Percentiles rank a stretch among this genome's conserved stretches.
Conservation (phyloP, 768 basidiomycete species). For the Tulasnella sp. region DNA sequence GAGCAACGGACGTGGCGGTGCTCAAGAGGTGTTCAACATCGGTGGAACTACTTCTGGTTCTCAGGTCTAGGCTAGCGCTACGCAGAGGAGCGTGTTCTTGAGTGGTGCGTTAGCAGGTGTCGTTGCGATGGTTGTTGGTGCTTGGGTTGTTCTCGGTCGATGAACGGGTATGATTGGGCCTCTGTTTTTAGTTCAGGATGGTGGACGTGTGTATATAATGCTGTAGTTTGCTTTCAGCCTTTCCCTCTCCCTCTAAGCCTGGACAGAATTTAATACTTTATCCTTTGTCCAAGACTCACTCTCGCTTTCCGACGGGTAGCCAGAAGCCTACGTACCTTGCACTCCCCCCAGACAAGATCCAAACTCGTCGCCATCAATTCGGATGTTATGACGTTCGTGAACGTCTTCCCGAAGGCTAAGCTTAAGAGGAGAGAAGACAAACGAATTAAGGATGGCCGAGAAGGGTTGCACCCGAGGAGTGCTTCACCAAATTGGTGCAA, state of each 20-base stretch:
- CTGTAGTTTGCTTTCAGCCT: too few relatives aligned
- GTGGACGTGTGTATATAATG: not conserved
- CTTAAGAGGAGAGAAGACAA: too few relatives aligned
- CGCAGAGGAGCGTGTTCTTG: not conserved
- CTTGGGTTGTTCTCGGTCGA: not conserved
- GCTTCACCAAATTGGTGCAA: too few relatives aligned
- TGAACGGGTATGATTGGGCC: not conserved
- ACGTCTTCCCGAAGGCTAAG: too few relatives aligned
- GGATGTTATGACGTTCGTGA: too few relatives aligned
- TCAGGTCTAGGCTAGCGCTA: not conserved
- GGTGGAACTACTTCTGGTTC: constrained; percentile 8
- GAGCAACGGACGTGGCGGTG: constrained; percentile 60
- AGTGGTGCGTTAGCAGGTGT: not conserved
- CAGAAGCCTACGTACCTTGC: not conserved
- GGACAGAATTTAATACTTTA: not conserved
- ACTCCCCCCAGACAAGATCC: too few relatives aligned
- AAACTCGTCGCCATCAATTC: too few relatives aligned
- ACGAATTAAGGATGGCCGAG: too few relatives aligned
- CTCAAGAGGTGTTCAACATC: constrained; percentile 35
- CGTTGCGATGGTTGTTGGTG: not conserved
- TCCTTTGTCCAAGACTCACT: not conserved
- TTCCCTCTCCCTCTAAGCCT: too few relatives aligned
- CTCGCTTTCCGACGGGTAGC: not conserved
- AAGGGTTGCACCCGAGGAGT: too few relatives aligned
- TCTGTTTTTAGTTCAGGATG: not conserved